A percentile compares a stretch with the other conserved stretches of the same genome.
Conservation (phyloP, 164 flowering plant species). For the Berberis vulgaris region DNA sequence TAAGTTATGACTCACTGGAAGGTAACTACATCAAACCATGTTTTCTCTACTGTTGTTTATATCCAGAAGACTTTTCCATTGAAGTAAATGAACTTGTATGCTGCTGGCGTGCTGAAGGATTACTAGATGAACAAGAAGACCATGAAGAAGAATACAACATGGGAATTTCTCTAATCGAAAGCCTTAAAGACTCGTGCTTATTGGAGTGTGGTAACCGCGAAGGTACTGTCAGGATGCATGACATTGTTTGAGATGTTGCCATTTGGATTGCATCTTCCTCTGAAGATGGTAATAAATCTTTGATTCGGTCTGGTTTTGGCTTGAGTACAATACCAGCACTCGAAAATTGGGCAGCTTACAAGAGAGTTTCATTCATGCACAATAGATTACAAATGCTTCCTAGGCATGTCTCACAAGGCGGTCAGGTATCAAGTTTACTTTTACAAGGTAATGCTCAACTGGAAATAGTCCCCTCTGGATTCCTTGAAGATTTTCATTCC, state of each 20-base stretch:
- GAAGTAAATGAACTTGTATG: not conserved
- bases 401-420: not conserved
- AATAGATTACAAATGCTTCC: not conserved
- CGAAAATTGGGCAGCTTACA: not conserved
- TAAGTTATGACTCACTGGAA: slow-evolving; percentile 15
- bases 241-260: slow-evolving; percentile 9
- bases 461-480: not conserved
- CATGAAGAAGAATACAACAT: not conserved
- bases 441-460: not conserved
- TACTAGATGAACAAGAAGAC: not conserved
- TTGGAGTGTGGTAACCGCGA: not conserved
- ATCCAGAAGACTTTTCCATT: slow-evolving; percentile 15
- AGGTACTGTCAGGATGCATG: slow-evolving; percentile 3
- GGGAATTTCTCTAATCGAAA: not conserved
- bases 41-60: slow-evolving; percentile 20
- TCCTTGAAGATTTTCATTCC: not conserved
- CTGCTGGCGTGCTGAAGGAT: not conserved
- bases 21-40: slow-evolving; percentile 4
- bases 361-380: not conserved
- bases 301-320: not conserved
- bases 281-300: not conserved
- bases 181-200: slow-evolving; percentile 5
- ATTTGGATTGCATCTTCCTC: slow-evolving; percentile 1
- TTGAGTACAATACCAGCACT: not conserved
- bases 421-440: not conserved